Evolutionary conservation across 2,329 filamentous ascomycete genomes (phyloP).

Genomic region (Hypomyces rosellus): DNA sequence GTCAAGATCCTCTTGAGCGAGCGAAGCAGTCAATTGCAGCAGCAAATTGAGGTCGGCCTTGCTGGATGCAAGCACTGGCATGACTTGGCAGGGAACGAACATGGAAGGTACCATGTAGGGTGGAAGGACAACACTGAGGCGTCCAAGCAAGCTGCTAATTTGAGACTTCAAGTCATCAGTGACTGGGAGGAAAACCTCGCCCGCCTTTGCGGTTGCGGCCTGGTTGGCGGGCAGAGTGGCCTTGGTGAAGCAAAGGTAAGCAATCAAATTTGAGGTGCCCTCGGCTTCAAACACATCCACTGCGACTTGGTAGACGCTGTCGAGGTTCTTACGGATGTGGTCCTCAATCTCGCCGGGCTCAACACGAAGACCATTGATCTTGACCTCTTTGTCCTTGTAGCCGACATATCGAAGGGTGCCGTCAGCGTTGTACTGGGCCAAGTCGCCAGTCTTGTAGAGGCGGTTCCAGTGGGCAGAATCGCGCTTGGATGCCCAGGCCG

Average conservation of each 20-base stretch:
- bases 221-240: not conserved
- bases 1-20: constrained; percentile 1
- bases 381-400: constrained; percentile 10
- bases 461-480: not conserved
- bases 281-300: not conserved
- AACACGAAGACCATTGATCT: constrained; percentile 10
- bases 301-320: not conserved
- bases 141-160: constrained; percentile 4
- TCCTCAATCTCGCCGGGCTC: constrained; percentile 10
- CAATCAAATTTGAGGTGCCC: not conserved
- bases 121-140: constrained; percentile 6
- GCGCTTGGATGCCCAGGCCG: not conserved
- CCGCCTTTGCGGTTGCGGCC: not conserved
- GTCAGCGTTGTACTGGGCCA: constrained; percentile 9
- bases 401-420: constrained; percentile 10
- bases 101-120: constrained; percentile 13
- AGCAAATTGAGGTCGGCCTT: constrained; percentile 7
- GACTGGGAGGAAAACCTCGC: not conserved
- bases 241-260: constrained; percentile 10
- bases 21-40: not conserved
- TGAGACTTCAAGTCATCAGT: constrained; percentile 1
- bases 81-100: constrained; percentile 10
- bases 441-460: constrained; percentile 10
- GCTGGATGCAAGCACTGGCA: constrained; percentile 8
- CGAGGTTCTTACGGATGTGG: constrained; percentile 1